A percentile compares a stretch with the other conserved stretches of the same genome.
Conservation (phyloP, 2,329 filamentous ascomycete species). For the Calycina herbarum region DNA sequence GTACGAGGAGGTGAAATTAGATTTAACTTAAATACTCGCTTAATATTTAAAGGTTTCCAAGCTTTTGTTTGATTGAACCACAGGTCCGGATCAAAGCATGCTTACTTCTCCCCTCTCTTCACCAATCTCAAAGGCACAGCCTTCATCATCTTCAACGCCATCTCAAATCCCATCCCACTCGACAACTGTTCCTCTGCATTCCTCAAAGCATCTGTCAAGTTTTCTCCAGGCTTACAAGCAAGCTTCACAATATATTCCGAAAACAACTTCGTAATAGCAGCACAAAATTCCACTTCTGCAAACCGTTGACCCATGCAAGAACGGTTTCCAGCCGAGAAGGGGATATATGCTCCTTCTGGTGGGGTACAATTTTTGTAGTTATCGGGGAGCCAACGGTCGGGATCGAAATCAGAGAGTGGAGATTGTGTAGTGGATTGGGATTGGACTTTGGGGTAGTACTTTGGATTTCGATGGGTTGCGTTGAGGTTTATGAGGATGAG, state of each 20-base stretch:
- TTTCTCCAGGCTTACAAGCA: conserved; percentile 4
- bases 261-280: conserved; percentile 27
- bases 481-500: conserved; percentile 58
- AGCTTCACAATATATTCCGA: conserved; percentile 19
- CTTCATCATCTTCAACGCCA: not conserved
- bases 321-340: conserved; percentile 60
- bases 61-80: too few relatives aligned
- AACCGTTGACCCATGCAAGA: conserved; percentile 38
- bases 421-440: conserved; percentile 40
- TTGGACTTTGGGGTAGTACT: conserved; percentile 61
- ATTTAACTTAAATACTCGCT: too few relatives aligned
- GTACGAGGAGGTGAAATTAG: too few relatives aligned
- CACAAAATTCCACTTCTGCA: conserved; percentile 36
- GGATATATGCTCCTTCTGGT: conserved; percentile 55
- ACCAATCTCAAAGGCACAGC: not conserved
- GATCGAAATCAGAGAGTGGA: not conserved
- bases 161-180: not conserved
- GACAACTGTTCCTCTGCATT: conserved; percentile 1
- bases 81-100: too few relatives aligned
- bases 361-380: conserved; percentile 65
- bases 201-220: not conserved
- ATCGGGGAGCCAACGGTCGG: conserved; percentile 34
- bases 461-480: conserved; percentile 65
- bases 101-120: not conserved
- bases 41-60: too few relatives aligned